Evolutionary conservation across 2,329 filamentous ascomycete species (phyloP).

Genomic region (Penicillium crustosum): DNA sequence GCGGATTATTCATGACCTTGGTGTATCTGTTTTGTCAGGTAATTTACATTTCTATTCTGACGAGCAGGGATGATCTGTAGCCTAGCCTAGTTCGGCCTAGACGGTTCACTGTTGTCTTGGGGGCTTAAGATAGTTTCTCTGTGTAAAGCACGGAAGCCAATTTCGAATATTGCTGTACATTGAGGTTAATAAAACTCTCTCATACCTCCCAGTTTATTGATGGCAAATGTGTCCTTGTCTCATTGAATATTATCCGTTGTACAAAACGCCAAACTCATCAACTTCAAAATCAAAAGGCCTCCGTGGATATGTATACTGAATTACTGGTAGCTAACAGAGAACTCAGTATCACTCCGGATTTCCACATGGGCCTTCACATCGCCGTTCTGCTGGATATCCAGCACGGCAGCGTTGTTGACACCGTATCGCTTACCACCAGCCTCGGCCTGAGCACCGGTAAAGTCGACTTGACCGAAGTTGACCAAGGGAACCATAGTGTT

Average conservation of each 20-base stretch:
- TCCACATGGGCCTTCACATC: constrained; percentile 34
- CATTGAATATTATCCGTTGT: neutral
- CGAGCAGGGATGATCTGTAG: too few species aligned
- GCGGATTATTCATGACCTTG: too few species aligned
- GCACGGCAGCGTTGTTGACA: constrained; percentile 42
- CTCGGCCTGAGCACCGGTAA: constrained; percentile 34
- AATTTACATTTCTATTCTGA: too few species aligned
- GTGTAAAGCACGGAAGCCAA: too few species aligned
- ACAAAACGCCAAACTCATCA: neutral
- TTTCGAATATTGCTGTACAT: too few species aligned
- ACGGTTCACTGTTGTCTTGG: too few species aligned
- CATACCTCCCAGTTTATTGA: neutral
- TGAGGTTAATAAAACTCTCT: neutral
- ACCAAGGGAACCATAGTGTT: constrained; percentile 46
- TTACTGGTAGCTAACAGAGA: constrained; percentile 28
- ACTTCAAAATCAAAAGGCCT: neutral
- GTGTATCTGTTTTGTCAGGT: too few species aligned
- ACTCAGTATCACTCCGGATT: constrained; percentile 26
- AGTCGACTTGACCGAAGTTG: constrained; percentile 49
- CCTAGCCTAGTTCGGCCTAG: too few species aligned
- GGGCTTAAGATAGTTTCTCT: too few species aligned
- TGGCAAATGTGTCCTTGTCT: neutral
- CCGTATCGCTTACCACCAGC: constrained; percentile 27
- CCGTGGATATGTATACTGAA: neutral
- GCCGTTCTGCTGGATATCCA: constrained; percentile 50